These are phyloP conservation scores for Epichloe scottii DNA, from an alignment of 2,329 filamentous ascomycete species.

Conservation along the genomic window DNA sequence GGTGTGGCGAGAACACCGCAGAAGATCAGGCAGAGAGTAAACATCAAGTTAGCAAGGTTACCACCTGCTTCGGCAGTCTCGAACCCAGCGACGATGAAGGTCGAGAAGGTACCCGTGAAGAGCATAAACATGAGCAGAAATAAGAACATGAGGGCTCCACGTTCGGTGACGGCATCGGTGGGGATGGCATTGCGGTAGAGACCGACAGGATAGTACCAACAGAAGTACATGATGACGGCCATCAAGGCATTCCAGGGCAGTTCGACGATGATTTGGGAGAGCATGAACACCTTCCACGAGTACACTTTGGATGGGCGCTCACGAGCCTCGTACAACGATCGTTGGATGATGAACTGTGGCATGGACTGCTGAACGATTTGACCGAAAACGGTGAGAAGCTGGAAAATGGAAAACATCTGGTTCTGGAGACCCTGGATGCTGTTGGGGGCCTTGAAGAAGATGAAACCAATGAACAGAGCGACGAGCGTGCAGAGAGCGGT, in stretches of 20 bases:
- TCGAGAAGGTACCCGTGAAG: conserved; percentile 70
- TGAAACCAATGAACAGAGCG: conserved; percentile 70
- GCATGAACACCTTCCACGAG: conserved; percentile 74
- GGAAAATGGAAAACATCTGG: conserved; percentile 78
- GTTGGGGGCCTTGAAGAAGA: conserved; percentile 61
- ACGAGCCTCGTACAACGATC: conserved; percentile 71
- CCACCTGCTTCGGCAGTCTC: conserved; percentile 63
- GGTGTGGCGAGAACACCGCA: conserved; percentile 60
- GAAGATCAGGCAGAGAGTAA: conserved; percentile 63
- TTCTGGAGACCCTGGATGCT: conserved; percentile 71
- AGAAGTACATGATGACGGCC: conserved; percentile 64
- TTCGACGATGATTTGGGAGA: conserved; percentile 73
- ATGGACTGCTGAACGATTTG: conserved; percentile 70
- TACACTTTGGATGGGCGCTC: conserved; percentile 78
- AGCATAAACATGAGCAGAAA: conserved; percentile 64
- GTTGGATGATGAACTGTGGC: conserved; percentile 75
- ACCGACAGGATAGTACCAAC: conserved; percentile 79
- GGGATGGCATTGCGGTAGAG: conserved; percentile 57
- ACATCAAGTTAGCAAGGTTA: conserved; percentile 64
- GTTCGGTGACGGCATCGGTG: conserved; percentile 49
- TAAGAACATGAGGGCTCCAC: conserved; percentile 69
- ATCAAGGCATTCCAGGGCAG: conserved; percentile 73
- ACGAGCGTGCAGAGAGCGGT: conserved; percentile 49
- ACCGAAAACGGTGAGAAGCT: conserved; percentile 70
- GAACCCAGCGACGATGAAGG: conserved; percentile 64